Conservation (phyloP, 345 rosid genomes). For the Gossypium rotundifolium region DNA sequence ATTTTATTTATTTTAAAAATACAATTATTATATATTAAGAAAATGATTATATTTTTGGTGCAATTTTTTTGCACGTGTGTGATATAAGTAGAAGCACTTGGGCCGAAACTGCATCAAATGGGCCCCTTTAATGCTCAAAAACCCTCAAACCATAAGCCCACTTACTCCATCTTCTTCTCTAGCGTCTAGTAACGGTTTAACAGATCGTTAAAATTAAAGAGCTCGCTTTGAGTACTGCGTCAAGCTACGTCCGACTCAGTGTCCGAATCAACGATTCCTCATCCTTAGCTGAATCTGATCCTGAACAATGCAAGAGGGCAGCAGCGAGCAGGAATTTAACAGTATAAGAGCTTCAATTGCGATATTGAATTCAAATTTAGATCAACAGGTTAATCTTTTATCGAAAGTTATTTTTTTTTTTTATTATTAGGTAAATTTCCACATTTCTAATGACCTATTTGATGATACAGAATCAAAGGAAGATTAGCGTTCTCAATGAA, state of each 20-base stretch:
- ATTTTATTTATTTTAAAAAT: too few relatives aligned
- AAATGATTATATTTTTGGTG: too few relatives aligned
- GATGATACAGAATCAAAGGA: conserved; percentile 36
- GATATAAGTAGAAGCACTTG: not conserved
- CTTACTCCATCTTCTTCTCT: not conserved
- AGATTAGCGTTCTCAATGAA: conserved; percentile 24
- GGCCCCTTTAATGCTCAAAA: not conserved
- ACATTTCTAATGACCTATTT: not conserved
- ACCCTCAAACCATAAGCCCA: not conserved
- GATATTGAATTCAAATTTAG: conserved; percentile 25
- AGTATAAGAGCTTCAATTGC: conserved; percentile 26
- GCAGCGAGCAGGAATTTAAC: conserved; percentile 25
- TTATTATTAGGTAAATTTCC: not conserved
- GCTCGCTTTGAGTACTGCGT: conserved; percentile 9
- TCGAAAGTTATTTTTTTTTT: not conserved
- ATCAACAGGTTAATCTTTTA: conserved; percentile 29
- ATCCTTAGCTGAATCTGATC: not conserved
- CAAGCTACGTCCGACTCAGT: not conserved
- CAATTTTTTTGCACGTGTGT: too few relatives aligned
- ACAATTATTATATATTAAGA: too few relatives aligned
- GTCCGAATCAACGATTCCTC: conserved; percentile 17
- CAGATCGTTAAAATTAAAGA: not conserved
- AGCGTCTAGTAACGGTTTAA: not conserved
- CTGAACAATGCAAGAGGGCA: not conserved
- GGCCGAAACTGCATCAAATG: not conserved